Evolutionary conservation across 1,284 basidiomycete species (phyloP).

Genomic region (Cutaneotrichosporon daszewskae): DNA sequence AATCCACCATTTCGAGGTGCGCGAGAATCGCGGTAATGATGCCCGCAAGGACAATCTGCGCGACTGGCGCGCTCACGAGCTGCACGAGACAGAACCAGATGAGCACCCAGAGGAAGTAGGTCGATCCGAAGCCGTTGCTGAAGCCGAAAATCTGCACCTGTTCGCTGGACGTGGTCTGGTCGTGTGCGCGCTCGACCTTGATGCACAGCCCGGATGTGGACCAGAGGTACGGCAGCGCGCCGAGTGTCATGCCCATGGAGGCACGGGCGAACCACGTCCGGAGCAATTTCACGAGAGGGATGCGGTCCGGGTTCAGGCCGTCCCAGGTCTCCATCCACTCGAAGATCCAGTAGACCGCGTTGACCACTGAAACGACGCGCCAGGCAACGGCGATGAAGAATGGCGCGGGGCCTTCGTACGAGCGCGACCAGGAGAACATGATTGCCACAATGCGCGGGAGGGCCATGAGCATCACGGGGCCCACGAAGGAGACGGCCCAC

Average conservation of each 20-base stretch:
- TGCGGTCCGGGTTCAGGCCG: slow-evolving; percentile 33
- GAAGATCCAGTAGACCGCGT: slow-evolving; percentile 65
- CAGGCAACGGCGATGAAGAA: slow-evolving; percentile 60
- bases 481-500: slow-evolving; percentile 55
- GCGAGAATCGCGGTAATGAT: slow-evolving; percentile 61
- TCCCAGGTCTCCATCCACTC: slow-evolving; percentile 63
- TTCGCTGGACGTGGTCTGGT: slow-evolving; percentile 31
- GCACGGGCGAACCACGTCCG: slow-evolving; percentile 62
- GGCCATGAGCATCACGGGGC: slow-evolving; percentile 54
- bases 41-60: slow-evolving; percentile 68
- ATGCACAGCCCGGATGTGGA: slow-evolving; percentile 65
- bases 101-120: slow-evolving; percentile 74
- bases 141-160: slow-evolving; percentile 74
- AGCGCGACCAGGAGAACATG: slow-evolving; percentile 63
- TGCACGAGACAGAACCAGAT: slow-evolving; percentile 61
- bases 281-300: slow-evolving; percentile 50
- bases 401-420: slow-evolving; percentile 65
- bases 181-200: slow-evolving; percentile 52
- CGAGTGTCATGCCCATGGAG: slow-evolving; percentile 53
- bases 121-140: slow-evolving; percentile 82
- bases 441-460: slow-evolving; percentile 59
- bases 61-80: slow-evolving; percentile 67
- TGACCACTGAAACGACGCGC: slow-evolving; percentile 56
- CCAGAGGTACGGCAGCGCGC: slow-evolving; percentile 63
- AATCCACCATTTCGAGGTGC: slow-evolving; percentile 72